These are phyloP conservation scores for Aspergillus neotritici DNA, from an alignment of 2,329 filamentous ascomycete genomes.

Conservation along the genomic window DNA sequence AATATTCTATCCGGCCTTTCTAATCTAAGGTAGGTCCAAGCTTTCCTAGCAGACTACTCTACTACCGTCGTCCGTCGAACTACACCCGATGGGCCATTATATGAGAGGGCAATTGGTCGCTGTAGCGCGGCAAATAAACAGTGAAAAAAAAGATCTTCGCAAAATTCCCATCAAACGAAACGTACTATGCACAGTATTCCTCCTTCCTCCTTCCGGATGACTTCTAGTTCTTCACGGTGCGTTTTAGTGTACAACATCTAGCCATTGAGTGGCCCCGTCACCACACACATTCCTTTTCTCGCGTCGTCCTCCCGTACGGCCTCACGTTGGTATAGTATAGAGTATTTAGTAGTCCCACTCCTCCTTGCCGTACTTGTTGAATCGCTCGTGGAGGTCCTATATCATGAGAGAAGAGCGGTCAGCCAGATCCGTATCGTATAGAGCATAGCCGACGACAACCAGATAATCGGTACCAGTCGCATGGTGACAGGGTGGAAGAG, in stretches of 20 bases:
- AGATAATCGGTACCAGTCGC: neutral
- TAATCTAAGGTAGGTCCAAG: too few relatives aligned
- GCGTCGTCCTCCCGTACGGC: too few relatives aligned
- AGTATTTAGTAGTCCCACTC: constrained; percentile 52
- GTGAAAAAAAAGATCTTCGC: constrained; percentile 25
- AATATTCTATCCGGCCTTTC: too few relatives aligned
- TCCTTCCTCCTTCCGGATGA: constrained; percentile 3
- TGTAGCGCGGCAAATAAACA: too few relatives aligned
- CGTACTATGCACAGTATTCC: constrained; percentile 32
- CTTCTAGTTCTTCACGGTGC: constrained; percentile 18
- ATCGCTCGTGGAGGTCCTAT: constrained; percentile 87
- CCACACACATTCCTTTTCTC: constrained; percentile 7
- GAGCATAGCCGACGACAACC: neutral
- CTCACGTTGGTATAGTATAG: constrained; percentile 6
- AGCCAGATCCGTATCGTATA: constrained; percentile 6
- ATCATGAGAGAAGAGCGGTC: neutral
- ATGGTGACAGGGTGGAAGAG: neutral
- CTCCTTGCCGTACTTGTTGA: constrained; percentile 99
- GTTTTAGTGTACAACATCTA: constrained; percentile 32
- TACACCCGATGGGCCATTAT: too few relatives aligned
- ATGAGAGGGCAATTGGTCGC: too few relatives aligned
- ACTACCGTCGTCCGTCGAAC: too few relatives aligned
- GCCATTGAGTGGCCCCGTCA: constrained; percentile 12
- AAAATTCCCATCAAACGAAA: constrained; percentile 26
- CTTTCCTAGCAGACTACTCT: too few relatives aligned